Conservation (phyloP, 169 alveolate species). For the Ichthyophthirius multifiliis region DNA sequence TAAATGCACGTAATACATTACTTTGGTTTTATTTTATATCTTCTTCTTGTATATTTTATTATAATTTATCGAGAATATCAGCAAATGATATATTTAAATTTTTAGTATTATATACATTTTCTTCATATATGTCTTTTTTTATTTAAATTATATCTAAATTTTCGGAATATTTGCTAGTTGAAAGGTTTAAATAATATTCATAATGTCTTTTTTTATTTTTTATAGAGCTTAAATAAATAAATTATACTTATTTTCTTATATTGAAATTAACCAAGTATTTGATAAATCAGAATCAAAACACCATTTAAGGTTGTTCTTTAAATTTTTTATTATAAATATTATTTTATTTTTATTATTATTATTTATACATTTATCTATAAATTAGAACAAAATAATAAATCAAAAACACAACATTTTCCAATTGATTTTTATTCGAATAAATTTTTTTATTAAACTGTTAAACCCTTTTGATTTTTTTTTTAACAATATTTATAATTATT, state of each 20-base stretch:
- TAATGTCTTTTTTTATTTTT: background rate
- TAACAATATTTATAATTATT: background rate
- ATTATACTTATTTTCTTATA: background rate
- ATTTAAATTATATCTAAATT: background rate
- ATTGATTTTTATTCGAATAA: background rate
- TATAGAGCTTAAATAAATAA: background rate
- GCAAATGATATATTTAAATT: background rate
- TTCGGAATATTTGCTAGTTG: background rate
- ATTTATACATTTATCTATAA: background rate
- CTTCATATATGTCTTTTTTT: background rate
- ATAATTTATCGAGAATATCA: background rate
- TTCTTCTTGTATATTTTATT: background rate
- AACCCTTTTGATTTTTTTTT: background rate
- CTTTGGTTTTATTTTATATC: background rate
- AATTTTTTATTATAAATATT: background rate
- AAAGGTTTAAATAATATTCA: background rate
- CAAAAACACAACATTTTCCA: background rate
- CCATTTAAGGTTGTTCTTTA: background rate
- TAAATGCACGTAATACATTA: background rate
- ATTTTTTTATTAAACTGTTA: background rate
- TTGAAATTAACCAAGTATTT: too few relatives aligned
- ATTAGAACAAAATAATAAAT: background rate
- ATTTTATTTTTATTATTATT: background rate
- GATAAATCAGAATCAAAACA: background rate
- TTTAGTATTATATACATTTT: background rate